Base-by-base conservation (phyloP, 1,139 yeast genomes). In the Blastobotrys malaysiensis region DNA sequence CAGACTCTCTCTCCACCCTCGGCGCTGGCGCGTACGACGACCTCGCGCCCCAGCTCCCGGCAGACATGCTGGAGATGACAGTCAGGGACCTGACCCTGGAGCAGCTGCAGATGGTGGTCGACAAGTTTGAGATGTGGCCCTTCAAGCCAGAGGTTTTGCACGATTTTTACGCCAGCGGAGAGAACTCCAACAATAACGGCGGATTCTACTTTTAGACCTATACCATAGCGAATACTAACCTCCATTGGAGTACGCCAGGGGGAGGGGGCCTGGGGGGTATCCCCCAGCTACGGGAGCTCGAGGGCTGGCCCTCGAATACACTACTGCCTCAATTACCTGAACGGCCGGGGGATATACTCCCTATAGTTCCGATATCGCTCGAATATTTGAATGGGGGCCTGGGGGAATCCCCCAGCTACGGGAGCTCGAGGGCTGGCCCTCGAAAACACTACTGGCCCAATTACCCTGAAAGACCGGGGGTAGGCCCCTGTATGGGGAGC, bases 21-120 rank as follows among this genome's bases (percentile, higher is more conserved):
- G 96, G 96, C 0, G 91, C 96, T 0, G 97, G 97, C 1, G 96
- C 95, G 0, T 52, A 48, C 9, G 78, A 71, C 5, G 86, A 82
- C n/a, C 83, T 84, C 58, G 76, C 83, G 53, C 72, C 73, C 1
- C 67, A 71, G 13, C 65, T 78, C 6, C 57, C 78, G 0, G 64
- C 70, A 1, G 73, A 77, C 2, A 55, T 84, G 2, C 63, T 81
- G 54, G 66, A 77, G 9, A 79, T 76, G 57, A 64, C 68, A 2
- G 80, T 87, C 0, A 69, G 73, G 18, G 78, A 79, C 2, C 70
- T 90, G 55, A 73, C 81, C 0, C 65, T 74, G 5, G 79, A 78
- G 0, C 95, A 89, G 18, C 74, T 85, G 57, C 57, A 74, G 6
- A 62, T 67, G 5, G 66, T 91, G 7, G 75, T 83, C 3, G 68